A percentile compares a stretch with the other conserved stretches of the same genome.
Evolutionary conservation across 768 basidiomycete species (phyloP).

Genomic region (Paxillus rubicundulus): DNA sequence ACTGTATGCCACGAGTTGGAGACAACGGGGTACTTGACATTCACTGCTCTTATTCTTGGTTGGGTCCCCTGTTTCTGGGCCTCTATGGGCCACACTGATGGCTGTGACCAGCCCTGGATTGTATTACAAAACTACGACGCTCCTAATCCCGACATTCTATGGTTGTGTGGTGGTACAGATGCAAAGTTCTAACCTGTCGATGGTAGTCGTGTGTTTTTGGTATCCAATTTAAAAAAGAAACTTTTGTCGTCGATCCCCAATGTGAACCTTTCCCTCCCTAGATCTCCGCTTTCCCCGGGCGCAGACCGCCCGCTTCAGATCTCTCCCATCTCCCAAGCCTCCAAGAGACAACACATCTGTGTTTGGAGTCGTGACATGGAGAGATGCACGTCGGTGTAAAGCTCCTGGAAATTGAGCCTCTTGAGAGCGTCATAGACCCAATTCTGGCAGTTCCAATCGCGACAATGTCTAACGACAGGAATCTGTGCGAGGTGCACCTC

Average conservation of each 20-base stretch:
- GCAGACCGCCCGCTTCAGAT: slow-evolving; percentile 11
- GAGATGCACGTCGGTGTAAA: slow-evolving; percentile 13
- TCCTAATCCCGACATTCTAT: neutral
- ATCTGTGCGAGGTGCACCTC: slow-evolving; percentile 10
- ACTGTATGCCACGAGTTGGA: no score
- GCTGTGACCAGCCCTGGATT: no score
- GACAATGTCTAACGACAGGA: slow-evolving; percentile 19
- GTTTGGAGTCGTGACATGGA: slow-evolving; percentile 17
- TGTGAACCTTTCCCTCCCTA: neutral
- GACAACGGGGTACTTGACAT: no score
- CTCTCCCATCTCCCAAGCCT: slow-evolving; percentile 31
- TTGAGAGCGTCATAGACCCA: slow-evolving; percentile 27
- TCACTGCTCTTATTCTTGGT: no score
- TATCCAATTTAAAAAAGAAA: neutral
- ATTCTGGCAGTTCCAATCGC: slow-evolving; percentile 26
- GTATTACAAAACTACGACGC: no score
- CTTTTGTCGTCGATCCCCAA: neutral
- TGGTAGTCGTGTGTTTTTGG: neutral
- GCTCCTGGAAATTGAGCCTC: neutral
- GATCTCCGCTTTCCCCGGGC: neutral
- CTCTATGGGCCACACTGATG: no score
- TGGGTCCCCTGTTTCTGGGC: no score
- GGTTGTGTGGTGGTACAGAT: neutral
- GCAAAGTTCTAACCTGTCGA: neutral
- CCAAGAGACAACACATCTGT: slow-evolving; percentile 26